phyloP scores from a whole-genome alignment of 331 rosid genomes.

The Saraca asoca region DNA sequence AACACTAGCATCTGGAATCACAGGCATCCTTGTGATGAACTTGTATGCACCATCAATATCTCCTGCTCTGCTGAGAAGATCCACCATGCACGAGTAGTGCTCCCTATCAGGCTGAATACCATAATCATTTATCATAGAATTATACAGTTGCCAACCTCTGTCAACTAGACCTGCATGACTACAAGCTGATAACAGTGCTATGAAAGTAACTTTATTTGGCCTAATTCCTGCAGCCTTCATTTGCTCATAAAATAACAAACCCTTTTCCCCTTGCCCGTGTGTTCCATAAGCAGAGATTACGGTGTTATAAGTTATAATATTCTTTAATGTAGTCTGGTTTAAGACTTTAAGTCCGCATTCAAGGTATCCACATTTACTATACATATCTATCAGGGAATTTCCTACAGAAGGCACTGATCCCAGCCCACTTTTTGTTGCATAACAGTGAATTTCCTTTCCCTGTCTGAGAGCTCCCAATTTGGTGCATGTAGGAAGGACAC shows the following conservation, averaged over 20 bases:
- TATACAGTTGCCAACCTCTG: slow-evolving; percentile 48
- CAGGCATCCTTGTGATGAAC: slow-evolving; percentile 50
- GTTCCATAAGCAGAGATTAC: slow-evolving; percentile 53
- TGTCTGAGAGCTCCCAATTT: slow-evolving; percentile 45
- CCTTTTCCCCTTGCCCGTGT: slow-evolving; percentile 55
- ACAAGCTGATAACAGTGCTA: slow-evolving; percentile 54
- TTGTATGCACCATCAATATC: slow-evolving; percentile 51
- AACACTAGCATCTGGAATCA: slow-evolving; percentile 54
- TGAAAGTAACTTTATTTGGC: slow-evolving; percentile 57
- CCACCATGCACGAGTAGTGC: slow-evolving; percentile 68
- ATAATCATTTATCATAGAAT: slow-evolving; percentile 48
- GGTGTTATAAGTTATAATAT: slow-evolving; percentile 51
- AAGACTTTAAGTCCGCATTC: slow-evolving; percentile 48
- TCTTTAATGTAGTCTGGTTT: slow-evolving; percentile 40
- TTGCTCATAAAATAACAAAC: slow-evolving; percentile 43
- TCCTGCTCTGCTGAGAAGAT: slow-evolving; percentile 61
- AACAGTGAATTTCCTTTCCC: slow-evolving; percentile 57
- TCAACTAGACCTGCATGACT: slow-evolving; percentile 57
- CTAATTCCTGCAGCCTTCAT: slow-evolving; percentile 47
- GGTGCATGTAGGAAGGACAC: slow-evolving; percentile 56
- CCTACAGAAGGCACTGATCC: slow-evolving; percentile 37
- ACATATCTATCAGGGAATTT: slow-evolving; percentile 52
- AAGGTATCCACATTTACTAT: slow-evolving; percentile 57
- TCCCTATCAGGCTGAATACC: slow-evolving; percentile 54
- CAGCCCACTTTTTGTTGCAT: slow-evolving; percentile 41